Evolutionary conservation across 768 basidiomycete genomes (phyloP).

Genomic region (Suillus spraguei): DNA sequence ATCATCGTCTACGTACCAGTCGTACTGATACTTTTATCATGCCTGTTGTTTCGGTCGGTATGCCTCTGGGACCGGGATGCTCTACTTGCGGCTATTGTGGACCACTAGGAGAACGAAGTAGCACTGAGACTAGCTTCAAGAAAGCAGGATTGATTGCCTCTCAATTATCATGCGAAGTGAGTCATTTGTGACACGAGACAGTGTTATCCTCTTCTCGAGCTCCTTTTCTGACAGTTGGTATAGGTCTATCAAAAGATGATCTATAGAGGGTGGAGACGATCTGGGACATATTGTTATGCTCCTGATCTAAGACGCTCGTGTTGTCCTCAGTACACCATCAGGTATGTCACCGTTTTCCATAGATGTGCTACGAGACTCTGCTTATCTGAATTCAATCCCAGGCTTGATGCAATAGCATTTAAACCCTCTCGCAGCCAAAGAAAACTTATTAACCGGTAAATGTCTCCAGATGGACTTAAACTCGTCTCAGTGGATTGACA

Average conservation of each 20-base stretch:
- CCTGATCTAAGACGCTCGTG: constrained; percentile 82
- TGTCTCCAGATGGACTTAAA: background rate
- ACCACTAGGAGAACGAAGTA: constrained; percentile 50
- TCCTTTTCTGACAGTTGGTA: background rate
- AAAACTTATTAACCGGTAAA: constrained; percentile 70
- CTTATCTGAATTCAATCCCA: constrained; percentile 27
- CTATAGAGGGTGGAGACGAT: constrained; percentile 83
- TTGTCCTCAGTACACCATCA: constrained; percentile 95
- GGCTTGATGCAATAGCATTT: constrained; percentile 68
- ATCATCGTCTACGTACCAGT: background rate
- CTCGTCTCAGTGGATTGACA: background rate
- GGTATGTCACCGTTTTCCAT: constrained; percentile 43
- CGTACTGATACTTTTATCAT: constrained; percentile 14
- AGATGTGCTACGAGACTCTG: no score
- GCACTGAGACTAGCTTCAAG: constrained; percentile 43
- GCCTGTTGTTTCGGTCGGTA: constrained; percentile 30
- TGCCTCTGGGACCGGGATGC: constrained; percentile 25
- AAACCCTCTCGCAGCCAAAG: constrained; percentile 74
- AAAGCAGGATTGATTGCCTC: constrained; percentile 51
- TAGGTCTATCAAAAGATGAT: constrained; percentile 84
- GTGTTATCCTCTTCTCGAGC: background rate
- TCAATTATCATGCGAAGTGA: constrained; percentile 57
- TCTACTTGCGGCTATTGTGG: constrained; percentile 73
- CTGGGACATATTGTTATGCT: constrained; percentile 85
- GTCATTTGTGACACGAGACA: background rate